Base-by-base conservation (phyloP, 192 early-diverging fungal species). In the Podila minutissima region DNA sequence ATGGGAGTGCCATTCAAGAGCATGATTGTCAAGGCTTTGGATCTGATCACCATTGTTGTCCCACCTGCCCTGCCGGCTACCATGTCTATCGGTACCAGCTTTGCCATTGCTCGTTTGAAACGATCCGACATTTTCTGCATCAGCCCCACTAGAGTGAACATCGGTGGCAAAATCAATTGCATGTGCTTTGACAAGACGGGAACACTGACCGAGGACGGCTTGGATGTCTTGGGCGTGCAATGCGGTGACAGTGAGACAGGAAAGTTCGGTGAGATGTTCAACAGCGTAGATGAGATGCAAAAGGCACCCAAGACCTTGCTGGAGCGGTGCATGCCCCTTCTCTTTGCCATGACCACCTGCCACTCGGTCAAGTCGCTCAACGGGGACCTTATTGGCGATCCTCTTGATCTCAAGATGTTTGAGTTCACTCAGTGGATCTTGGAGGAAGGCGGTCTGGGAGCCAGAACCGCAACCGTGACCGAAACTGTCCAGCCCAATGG, bases 181-280 rank as follows among this genome's bases (percentile, higher is more conserved):
- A 97, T 97, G 91, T 96, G 95, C 72, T 99, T 99, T 88, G 98
- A 99, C 85, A 99, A 99, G 84, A 99, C 97, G 2, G 97, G 97
- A 2, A 99, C 97, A 5, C 82, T 99, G 58, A 98, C 97, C 4
- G 95, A 98, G 79, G 96, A 98, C 75, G 97, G 97, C 0, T 82
- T 99, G 35, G 97, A 97, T 74, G 95, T 99, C 4, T 83, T 97
- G 63, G 97, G 97, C n/a, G 89, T 98, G 32, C 92, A 93, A 11
- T 89, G 84, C 17, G 76, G 92, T 5, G 85, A 90, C 37, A 83
- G 82, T 24, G 83, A 81, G 24, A 72, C 71, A 9, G 74, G 76
- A 33, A 78, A 73, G 51, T 89, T 91, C 32, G 74, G 68, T 22
- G 83, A 86, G 57, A 75, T 89, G 38, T 64, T 84, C 12, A 87